Percentiles rank a stretch among this genome's conserved stretches.
phyloP scores from a whole-genome alignment of 768 basidiomycete genomes.

The Sporobolomyces roseus region DNA sequence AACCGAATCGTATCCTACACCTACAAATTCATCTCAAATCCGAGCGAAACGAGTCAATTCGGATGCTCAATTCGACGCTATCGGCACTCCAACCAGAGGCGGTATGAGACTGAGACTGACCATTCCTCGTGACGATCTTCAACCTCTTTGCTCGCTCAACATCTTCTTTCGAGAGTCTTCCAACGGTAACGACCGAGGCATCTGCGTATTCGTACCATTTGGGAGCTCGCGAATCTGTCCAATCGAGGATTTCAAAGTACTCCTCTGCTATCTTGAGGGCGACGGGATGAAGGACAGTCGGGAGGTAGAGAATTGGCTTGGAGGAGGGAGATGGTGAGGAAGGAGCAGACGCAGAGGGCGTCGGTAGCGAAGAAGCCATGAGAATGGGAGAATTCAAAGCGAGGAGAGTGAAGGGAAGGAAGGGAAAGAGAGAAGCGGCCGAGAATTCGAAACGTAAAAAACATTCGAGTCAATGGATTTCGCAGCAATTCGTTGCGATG shows the following conservation, averaged over 20 bases:
- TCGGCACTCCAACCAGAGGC: no score
- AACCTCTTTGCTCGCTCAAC: slow-evolving; percentile 1
- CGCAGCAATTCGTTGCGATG: no score
- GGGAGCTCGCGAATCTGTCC: not conserved
- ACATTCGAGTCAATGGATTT: no score
- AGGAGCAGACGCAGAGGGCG: not conserved
- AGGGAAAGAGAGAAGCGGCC: not conserved
- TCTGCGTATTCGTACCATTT: slow-evolving; percentile 17
- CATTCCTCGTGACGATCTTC: slow-evolving; percentile 33
- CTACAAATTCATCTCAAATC: not conserved
- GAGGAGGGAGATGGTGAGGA: not conserved
- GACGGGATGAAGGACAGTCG: slow-evolving; percentile 21
- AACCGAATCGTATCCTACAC: slow-evolving; percentile 26
- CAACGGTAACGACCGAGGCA: slow-evolving; percentile 3
- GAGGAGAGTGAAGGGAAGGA: not conserved
- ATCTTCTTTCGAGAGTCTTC: slow-evolving; percentile 6
- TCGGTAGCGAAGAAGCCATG: not conserved
- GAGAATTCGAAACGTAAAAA: not conserved
- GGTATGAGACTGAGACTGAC: no score
- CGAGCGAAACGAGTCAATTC: no score
- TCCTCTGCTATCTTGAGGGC: slow-evolving; percentile 7
- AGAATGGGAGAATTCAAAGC: not conserved
- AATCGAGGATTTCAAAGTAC: slow-evolving; percentile 26
- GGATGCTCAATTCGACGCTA: no score
- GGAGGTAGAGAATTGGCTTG: slow-evolving; percentile 7